Percentiles rank a stretch among this genome's conserved stretches.
Conservation (phyloP, 129 eudicot species). For the Flaveria ramosissima region DNA sequence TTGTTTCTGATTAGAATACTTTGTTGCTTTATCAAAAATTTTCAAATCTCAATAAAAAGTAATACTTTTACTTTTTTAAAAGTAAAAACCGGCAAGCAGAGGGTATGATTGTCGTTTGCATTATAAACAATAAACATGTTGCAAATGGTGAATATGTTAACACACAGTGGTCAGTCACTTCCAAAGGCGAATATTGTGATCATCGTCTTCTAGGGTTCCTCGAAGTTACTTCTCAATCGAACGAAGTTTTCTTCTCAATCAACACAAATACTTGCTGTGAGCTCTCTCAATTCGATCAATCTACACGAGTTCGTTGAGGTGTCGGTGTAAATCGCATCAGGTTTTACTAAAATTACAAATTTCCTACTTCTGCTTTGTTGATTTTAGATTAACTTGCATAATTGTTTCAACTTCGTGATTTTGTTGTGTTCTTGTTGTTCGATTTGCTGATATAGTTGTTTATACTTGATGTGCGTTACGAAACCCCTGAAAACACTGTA, state of each 20-base stretch:
- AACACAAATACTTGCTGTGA: background rate
- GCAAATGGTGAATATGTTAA: conserved; percentile 20
- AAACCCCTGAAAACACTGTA: background rate
- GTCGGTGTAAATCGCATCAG: conserved; percentile 5
- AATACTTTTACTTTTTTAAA: background rate
- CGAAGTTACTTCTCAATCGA: background rate
- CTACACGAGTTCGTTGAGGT: background rate
- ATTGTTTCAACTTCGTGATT: background rate
- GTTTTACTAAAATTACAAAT: background rate
- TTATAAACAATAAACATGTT: conserved; percentile 16
- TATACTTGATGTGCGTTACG: background rate
- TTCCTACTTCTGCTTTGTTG: background rate
- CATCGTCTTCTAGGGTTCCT: conserved; percentile 26
- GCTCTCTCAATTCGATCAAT: conserved; percentile 12
- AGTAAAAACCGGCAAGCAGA: background rate
- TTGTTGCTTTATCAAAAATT: too few species aligned
- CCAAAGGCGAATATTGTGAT: conserved; percentile 29
- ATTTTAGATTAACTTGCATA: background rate
- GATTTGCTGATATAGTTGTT: background rate
- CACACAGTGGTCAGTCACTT: conserved; percentile 13
- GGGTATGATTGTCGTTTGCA: conserved; percentile 34
- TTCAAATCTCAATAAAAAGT: too few species aligned
- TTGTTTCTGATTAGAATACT: too few species aligned
- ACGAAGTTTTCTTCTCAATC: background rate
- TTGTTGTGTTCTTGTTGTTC: conserved; percentile 1